Percentiles rank a stretch among this genome's conserved stretches.
Evolutionary conservation across 169 alveolate species (phyloP).

Genomic region (Plasmodium yoelii): DNA sequence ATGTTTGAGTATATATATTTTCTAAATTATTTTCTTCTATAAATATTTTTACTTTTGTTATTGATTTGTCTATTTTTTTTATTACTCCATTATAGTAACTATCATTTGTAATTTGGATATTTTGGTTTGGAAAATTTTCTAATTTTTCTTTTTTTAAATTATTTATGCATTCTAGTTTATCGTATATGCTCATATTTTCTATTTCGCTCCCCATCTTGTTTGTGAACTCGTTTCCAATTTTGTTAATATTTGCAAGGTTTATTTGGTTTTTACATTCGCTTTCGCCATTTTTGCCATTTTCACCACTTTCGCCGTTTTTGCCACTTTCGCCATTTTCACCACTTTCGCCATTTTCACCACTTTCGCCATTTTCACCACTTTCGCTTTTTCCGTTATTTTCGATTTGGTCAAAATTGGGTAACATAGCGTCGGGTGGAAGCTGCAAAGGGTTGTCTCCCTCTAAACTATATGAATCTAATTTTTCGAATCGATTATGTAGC

Average conservation of each 20-base stretch:
- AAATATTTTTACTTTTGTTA: conserved; percentile 1
- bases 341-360: too few species aligned
- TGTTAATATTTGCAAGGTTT: too few species aligned
- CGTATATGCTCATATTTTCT: conserved; percentile 13
- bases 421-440: not conserved
- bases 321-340: too few species aligned
- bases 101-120: conserved; percentile 2
- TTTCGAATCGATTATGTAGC: not conserved
- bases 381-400: too few species aligned
- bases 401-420: too few species aligned
- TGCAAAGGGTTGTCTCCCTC: too few species aligned
- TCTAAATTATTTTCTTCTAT: conserved; percentile 4
- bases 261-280: too few species aligned
- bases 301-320: too few species aligned
- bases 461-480: not conserved
- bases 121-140: not conserved
- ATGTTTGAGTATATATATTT: not conserved
- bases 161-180: conserved; percentile 53
- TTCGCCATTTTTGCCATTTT: too few species aligned
- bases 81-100: conserved; percentile 49
- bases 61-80: not conserved
- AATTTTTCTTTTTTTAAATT: conserved; percentile 18
- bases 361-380: too few species aligned
- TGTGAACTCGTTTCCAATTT: too few species aligned
- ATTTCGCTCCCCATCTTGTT: too few species aligned